Percentiles rank a stretch among this genome's conserved stretches.
Conservation (phyloP, 176 grass and related monocot species). For the Aegilops umbellulata region DNA sequence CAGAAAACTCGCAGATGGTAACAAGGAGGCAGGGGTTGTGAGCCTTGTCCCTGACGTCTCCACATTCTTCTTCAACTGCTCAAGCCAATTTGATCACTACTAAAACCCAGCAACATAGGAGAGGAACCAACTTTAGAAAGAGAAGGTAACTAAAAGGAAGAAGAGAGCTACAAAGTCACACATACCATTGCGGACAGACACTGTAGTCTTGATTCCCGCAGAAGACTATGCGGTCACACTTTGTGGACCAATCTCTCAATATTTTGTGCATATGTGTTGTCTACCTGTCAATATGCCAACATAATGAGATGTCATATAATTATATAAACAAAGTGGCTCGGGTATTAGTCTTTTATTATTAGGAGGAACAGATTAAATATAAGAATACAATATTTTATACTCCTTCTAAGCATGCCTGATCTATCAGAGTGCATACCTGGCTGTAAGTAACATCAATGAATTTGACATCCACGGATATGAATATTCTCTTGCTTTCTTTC, state of each 20-base stretch:
- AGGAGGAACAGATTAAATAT: neutral
- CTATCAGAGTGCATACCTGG: slow-evolving; percentile 45
- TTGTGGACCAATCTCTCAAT: slow-evolving; percentile 81
- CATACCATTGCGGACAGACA: slow-evolving; percentile 78
- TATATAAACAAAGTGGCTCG: neutral
- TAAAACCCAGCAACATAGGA: no score
- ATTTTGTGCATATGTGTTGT: slow-evolving; percentile 70
- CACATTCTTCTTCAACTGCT: no score
- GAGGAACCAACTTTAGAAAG: no score
- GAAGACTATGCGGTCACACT: slow-evolving; percentile 59
- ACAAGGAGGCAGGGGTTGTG: no score
- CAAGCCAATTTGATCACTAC: no score
- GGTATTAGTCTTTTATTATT: neutral
- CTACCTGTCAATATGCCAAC: slow-evolving; percentile 45
- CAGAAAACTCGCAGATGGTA: no score
- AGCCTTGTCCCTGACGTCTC: no score
- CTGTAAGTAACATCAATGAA: slow-evolving; percentile 73
- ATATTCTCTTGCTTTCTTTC: slow-evolving; percentile 87
- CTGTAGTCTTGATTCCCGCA: slow-evolving; percentile 76
- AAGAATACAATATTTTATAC: neutral
- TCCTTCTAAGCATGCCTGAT: neutral
- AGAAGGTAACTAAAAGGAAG: neutral
- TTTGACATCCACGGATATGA: slow-evolving; percentile 87
- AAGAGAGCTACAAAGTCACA: slow-evolving; percentile 1
- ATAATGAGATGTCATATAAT: neutral